A percentile compares a stretch with the other conserved stretches of the same genome.
Conservation (phyloP, 176 grass and related monocot genomes). For the Avena eriantha region DNA sequence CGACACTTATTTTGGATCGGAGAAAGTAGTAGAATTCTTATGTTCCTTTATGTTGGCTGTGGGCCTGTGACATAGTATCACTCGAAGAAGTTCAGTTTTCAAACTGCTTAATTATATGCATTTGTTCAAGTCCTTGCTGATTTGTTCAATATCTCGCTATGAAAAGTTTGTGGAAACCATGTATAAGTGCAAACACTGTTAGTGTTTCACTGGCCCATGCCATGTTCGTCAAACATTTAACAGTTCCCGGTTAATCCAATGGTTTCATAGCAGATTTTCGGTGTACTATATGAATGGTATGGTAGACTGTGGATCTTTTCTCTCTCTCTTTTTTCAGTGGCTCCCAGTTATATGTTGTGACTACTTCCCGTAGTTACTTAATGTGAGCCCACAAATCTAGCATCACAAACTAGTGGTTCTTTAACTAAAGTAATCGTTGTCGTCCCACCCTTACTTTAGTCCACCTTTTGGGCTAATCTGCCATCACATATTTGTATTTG, state of each 20-base stretch:
- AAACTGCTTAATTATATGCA: not conserved
- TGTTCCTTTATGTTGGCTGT: not conserved
- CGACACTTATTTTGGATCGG: no score
- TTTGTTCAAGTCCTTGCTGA: not conserved
- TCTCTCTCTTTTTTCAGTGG: not conserved
- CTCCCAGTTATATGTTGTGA: not conserved
- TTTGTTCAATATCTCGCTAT: not conserved
- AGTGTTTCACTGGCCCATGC: no score
- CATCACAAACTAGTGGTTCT: not conserved
- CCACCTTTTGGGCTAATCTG: not conserved
- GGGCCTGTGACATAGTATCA: not conserved
- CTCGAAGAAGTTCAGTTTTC: not conserved
- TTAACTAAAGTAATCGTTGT: constrained; percentile 32
- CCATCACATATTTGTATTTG: not conserved
- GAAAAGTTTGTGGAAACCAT: not conserved
- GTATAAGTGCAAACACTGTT: not conserved
- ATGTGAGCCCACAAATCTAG: not conserved
- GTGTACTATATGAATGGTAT: not conserved
- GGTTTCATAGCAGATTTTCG: not conserved
- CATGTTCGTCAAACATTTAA: no score
- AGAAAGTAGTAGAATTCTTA: no score
- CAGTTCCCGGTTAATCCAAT: no score
- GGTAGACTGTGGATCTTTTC: not conserved
- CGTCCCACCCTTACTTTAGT: constrained; percentile 32
- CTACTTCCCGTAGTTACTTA: constrained; percentile 31